phyloP scores from a whole-genome alignment of 2,329 filamentous ascomycete genomes.

The Fusarium sp. region DNA sequence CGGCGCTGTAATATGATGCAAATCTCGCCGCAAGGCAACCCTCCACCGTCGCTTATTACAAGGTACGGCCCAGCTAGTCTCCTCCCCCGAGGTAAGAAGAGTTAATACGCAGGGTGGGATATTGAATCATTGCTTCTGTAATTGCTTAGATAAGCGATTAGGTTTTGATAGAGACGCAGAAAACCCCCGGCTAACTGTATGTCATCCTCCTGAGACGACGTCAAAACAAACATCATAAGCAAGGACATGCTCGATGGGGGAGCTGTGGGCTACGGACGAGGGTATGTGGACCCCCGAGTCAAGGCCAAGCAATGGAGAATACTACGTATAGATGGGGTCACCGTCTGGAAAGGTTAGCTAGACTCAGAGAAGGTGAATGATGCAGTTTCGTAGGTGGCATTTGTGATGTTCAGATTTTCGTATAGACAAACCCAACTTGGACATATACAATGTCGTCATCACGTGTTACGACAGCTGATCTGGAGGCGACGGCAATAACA shows the following conservation, averaged over 20 bases:
- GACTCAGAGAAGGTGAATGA: slow-evolving; percentile 12
- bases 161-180: slow-evolving; percentile 1
- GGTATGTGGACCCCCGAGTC: neutral
- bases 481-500: slow-evolving; percentile 21
- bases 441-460: slow-evolving; percentile 40
- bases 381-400: slow-evolving; percentile 34
- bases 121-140: slow-evolving; percentile 7
- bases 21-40: slow-evolving; percentile 33
- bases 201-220: slow-evolving; percentile 36
- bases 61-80: slow-evolving; percentile 4
- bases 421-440: slow-evolving; percentile 24
- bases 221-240: slow-evolving; percentile 40
- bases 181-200: slow-evolving; percentile 9
- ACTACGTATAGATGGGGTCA: slow-evolving; percentile 1
- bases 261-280: slow-evolving; percentile 4
- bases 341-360: slow-evolving; percentile 24
- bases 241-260: slow-evolving; percentile 20
- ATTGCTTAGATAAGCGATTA: slow-evolving; percentile 1
- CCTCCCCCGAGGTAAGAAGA: neutral
- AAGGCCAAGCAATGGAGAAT: neutral
- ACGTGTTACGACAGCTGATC: slow-evolving; percentile 41
- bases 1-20: slow-evolving; percentile 44
- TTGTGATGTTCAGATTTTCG: slow-evolving; percentile 19
- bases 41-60: slow-evolving; percentile 13
- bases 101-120: neutral